Percentiles rank a stretch among this genome's conserved stretches.
Conservation (phyloP, 75 land plant species). For the Picea sitchensis region DNA sequence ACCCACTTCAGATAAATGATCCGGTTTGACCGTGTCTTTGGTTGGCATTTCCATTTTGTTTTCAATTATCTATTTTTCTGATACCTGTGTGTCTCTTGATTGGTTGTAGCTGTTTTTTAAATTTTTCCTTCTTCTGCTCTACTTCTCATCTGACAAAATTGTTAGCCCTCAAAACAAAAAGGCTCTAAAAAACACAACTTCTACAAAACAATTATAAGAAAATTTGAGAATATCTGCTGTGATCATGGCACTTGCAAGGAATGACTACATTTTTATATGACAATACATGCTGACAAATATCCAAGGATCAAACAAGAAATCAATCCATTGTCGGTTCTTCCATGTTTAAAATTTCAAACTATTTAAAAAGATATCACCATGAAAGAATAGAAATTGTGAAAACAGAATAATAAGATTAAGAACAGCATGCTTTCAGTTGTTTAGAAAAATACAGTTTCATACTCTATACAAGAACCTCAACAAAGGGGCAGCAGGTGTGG, state of each 20-base stretch:
- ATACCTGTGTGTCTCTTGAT: background rate
- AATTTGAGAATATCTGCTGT: too few species aligned
- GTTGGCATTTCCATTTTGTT: background rate
- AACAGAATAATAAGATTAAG: background rate
- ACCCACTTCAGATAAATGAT: background rate
- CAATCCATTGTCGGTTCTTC: background rate
- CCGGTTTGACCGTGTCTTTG: background rate
- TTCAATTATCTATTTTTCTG: too few species aligned
- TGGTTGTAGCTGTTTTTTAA: background rate
- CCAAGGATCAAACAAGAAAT: background rate
- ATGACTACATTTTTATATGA: background rate
- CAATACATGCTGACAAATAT: background rate
- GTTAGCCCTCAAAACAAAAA: background rate
- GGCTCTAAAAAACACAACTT: background rate
- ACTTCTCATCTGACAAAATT: background rate
- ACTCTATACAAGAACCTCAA: background rate
- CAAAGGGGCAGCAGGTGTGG: background rate
- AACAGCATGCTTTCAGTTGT: background rate
- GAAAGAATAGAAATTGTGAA: too few species aligned
- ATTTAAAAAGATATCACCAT: too few species aligned
- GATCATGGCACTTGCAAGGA: background rate
- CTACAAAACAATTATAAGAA: too few species aligned
- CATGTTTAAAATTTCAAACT: too few species aligned
- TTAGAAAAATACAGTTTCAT: background rate
- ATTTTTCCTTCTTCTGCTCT: background rate